phyloP scores from a whole-genome alignment of 345 rosid genomes.

The Odontarrhena argentea region DNA sequence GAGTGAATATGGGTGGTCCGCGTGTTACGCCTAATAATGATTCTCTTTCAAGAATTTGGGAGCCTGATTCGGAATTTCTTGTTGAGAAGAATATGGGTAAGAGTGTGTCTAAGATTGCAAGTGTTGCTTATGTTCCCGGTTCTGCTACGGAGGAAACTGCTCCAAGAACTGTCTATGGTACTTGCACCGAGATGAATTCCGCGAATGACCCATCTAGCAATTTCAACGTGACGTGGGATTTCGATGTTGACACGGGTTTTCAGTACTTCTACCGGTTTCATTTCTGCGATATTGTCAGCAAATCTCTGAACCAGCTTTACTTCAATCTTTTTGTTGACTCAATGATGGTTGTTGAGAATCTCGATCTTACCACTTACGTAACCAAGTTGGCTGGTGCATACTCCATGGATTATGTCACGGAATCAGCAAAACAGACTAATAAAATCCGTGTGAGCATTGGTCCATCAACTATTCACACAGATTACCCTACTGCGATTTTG shows the following conservation, averaged over 20 bases:
- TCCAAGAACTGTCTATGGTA: slow-evolving; percentile 74
- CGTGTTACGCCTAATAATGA: slow-evolving; percentile 56
- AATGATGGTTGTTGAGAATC: slow-evolving; percentile 40
- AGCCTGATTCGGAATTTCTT: slow-evolving; percentile 57
- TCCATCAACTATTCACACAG: slow-evolving; percentile 32
- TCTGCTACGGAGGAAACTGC: slow-evolving; percentile 59
- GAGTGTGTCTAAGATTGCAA: slow-evolving; percentile 44
- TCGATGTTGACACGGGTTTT: slow-evolving; percentile 62
- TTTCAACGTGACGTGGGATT: slow-evolving; percentile 86
- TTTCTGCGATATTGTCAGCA: slow-evolving; percentile 76
- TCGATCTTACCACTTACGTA: slow-evolving; percentile 53
- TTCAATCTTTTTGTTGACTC: slow-evolving; percentile 75
- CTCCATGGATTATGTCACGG: slow-evolving; percentile 58
- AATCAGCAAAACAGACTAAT: slow-evolving; percentile 26
- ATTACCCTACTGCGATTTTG: slow-evolving; percentile 57
- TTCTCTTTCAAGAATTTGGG: slow-evolving; percentile 82
- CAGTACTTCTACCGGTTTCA: slow-evolving; percentile 80
- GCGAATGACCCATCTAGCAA: slow-evolving; percentile 47
- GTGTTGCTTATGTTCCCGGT: slow-evolving; percentile 56
- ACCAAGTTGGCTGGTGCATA: slow-evolving; percentile 53
- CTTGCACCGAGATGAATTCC: slow-evolving; percentile 65
- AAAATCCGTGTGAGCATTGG: slow-evolving; percentile 66
- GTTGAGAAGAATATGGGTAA: slow-evolving; percentile 44
- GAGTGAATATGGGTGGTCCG: slow-evolving; percentile 94
- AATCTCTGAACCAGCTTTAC: slow-evolving; percentile 56